phyloP scores from a whole-genome alignment of 306 rosid species.

The Vigna mungo region DNA sequence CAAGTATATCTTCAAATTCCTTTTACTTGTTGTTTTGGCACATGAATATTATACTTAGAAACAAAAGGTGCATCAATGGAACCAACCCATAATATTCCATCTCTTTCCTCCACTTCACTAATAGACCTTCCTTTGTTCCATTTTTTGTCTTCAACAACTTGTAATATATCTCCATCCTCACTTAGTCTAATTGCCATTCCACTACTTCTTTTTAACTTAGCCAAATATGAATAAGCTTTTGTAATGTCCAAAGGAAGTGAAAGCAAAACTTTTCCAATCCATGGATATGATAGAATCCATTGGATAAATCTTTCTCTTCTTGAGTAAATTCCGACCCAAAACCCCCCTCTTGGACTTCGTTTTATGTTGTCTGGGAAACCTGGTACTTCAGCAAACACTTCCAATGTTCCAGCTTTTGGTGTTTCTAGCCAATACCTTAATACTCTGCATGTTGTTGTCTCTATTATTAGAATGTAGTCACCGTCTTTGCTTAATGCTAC shows the following conservation, averaged over 20 bases:
- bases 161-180: conserved; percentile 67
- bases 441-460: conserved; percentile 65
- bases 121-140: conserved; percentile 55
- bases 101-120: conserved; percentile 73
- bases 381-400: conserved; percentile 61
- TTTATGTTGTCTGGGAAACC: conserved; percentile 90
- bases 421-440: conserved; percentile 73
- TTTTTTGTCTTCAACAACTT: conserved; percentile 51
- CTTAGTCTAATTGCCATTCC: conserved; percentile 73
- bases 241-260: conserved; percentile 59
- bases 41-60: conserved; percentile 44
- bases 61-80: conserved; percentile 67
- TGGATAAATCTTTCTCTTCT: conserved; percentile 48
- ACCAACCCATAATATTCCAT: conserved; percentile 78
- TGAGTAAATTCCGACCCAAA: conserved; percentile 79
- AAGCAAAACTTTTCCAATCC: conserved; percentile 60
- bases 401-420: conserved; percentile 55
- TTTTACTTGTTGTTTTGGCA: neutral
- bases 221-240: conserved; percentile 52
- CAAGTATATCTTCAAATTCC: neutral
- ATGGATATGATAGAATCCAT: conserved; percentile 56
- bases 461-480: conserved; percentile 62
- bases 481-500: conserved; percentile 61
- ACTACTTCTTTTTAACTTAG: conserved; percentile 50
- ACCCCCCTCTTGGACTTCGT: conserved; percentile 76